Conservation (phyloP, 1,284 basidiomycete genomes). For the Cutaneotrichosporon spelunceum region DNA sequence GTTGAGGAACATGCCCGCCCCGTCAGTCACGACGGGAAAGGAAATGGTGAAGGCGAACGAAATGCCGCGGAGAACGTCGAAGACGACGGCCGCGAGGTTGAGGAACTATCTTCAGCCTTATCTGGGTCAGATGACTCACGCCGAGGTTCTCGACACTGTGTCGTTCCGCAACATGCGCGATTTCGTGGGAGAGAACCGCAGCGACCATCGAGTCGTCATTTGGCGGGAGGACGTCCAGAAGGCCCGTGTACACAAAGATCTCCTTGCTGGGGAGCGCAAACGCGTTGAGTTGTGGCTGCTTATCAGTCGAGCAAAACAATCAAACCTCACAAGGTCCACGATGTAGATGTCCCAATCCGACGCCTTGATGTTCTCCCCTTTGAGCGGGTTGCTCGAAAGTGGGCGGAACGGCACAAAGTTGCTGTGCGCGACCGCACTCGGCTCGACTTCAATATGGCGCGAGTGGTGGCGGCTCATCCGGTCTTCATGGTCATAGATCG, state of each 20-base stretch:
- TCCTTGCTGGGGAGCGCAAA: slow-evolving; percentile 56
- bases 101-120: slow-evolving; percentile 47
- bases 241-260: slow-evolving; percentile 56
- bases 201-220: slow-evolving; percentile 54
- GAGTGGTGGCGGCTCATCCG: slow-evolving; percentile 9
- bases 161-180: slow-evolving; percentile 55
- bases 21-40: slow-evolving; percentile 55
- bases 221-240: slow-evolving; percentile 52
- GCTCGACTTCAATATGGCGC: slow-evolving; percentile 15
- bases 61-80: slow-evolving; percentile 56
- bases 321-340: slow-evolving; percentile 50
- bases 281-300: slow-evolving; percentile 53
- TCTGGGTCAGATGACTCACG: slow-evolving; percentile 33
- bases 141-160: slow-evolving; percentile 57
- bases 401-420: slow-evolving; percentile 50
- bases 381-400: slow-evolving; percentile 52
- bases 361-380: slow-evolving; percentile 42
- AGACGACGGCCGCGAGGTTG: slow-evolving; percentile 55
- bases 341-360: slow-evolving; percentile 56
- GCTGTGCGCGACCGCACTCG: slow-evolving; percentile 49
- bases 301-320: slow-evolving; percentile 12
- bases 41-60: slow-evolving; percentile 56
- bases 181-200: slow-evolving; percentile 55
- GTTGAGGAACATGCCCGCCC: slow-evolving; percentile 54
- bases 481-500: slow-evolving; percentile 35